Base-by-base conservation (phyloP, 495 filamentous ascomycete genomes). In the Penicillium canescens region DNA sequence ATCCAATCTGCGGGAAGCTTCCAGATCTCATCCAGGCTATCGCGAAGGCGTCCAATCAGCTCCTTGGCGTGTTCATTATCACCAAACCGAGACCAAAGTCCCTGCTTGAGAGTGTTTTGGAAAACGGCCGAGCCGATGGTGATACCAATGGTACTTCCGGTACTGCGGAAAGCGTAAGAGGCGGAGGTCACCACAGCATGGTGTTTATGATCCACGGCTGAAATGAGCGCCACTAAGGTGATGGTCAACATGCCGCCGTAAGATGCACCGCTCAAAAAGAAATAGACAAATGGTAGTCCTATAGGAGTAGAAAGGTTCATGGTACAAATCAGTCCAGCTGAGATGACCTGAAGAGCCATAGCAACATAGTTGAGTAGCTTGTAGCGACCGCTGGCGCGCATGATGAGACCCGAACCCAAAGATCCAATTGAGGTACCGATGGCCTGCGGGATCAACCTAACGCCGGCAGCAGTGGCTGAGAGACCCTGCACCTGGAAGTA, bases 101-200 rank as follows among this genome's bases (percentile, higher is more conserved):
- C 59, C 0, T 50, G 68, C 46, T 83, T 83, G 20, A 79, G 52
- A 2, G 74, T 63, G 35, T 94, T 94, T 63, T 96, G 90, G 61
- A 94, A 96, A 4, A 94, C 84, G 1, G 87, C 79, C 1, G 83
- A 85, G 5, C 88, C 86, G 44, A 93, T 70, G 0, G 91, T 89
- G 55, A 96, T 82, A 18, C 92, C 92, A 37, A 97, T 84, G 0
- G 90, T 92, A 26, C 84, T 84, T 7, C 92, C 92, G 0, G 91
- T 91, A 12, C 86, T 87, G 31, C 89, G 84, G 68, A 91, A 92
- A 3, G 87, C 87, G 58, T 91, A 96, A 0, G 85, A 90, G 3
- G 89, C 87, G 0, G 88, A 91, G 3, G 92, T 96, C 52, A 91
- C 82, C 34, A 94, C 87, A 6, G 92, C 92, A 62, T 96, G 92